Evolutionary conservation across 2,329 filamentous ascomycete species (phyloP).

Genomic region (Chalara sp.): DNA sequence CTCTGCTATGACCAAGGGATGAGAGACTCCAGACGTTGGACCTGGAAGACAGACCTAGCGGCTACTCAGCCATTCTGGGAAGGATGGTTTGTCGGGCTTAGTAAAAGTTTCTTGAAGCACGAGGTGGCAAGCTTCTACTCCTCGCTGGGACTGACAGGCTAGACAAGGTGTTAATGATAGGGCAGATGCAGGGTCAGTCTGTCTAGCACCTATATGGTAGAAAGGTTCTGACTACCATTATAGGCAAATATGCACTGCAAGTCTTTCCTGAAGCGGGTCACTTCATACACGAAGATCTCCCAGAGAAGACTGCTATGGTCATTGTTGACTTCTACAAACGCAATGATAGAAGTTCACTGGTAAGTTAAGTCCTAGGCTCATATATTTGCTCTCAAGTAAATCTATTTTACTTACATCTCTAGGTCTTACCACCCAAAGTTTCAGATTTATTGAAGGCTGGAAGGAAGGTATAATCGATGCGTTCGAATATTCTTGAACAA

Average conservation of each 20-base stretch:
- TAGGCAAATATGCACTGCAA: slow-evolving; percentile 88
- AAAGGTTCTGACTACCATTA: slow-evolving; percentile 5
- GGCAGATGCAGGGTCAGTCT: slow-evolving; percentile 82
- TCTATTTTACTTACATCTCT: not conserved
- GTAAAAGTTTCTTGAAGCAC: slow-evolving; percentile 79
- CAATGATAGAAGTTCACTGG: slow-evolving; percentile 78
- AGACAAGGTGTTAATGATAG: slow-evolving; percentile 89
- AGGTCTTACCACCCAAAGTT: slow-evolving; percentile 75
- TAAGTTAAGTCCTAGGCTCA: slow-evolving; percentile 29
- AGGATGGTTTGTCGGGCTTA: slow-evolving; percentile 85
- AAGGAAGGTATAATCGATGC: slow-evolving; percentile 40
- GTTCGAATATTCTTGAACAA: no score
- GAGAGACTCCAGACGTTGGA: slow-evolving; percentile 43
- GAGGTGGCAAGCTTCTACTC: slow-evolving; percentile 76
- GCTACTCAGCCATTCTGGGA: slow-evolving; percentile 90
- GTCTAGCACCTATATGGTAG: not conserved
- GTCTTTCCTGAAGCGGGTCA: slow-evolving; percentile 94
- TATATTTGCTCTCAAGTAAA: no score
- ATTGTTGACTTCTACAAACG: slow-evolving; percentile 86
- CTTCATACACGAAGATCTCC: slow-evolving; percentile 93
- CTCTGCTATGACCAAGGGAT: slow-evolving; percentile 44
- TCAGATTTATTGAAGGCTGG: slow-evolving; percentile 61
- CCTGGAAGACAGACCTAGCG: slow-evolving; percentile 79
- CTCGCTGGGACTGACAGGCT: slow-evolving; percentile 84
- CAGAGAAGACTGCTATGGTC: slow-evolving; percentile 78